phyloP scores from a whole-genome alignment of 306 rosid genomes.

The Vigna reflexopilosa region DNA sequence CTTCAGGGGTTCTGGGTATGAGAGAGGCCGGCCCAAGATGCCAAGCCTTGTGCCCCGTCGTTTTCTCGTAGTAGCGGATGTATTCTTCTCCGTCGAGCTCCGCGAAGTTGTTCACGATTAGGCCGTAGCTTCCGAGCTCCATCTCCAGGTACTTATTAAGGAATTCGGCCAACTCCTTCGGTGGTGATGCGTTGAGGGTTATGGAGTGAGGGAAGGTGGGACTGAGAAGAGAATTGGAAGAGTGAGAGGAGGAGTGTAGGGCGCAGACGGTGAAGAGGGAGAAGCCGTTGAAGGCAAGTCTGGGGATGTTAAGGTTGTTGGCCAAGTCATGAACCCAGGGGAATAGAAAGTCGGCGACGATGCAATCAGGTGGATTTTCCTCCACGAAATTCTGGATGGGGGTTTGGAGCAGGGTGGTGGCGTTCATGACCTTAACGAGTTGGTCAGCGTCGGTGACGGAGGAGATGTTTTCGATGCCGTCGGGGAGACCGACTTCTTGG shows the following conservation, averaged over 20 bases:
- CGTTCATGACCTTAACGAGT: background rate
- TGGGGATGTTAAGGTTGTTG: constrained; percentile 28
- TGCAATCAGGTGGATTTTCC: constrained; percentile 42
- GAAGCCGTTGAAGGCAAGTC: constrained; percentile 36
- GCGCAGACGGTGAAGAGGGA: constrained; percentile 36
- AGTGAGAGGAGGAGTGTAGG: background rate
- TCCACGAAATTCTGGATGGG: constrained; percentile 1
- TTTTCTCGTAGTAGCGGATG: constrained; percentile 23
- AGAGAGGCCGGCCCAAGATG: constrained; percentile 53
- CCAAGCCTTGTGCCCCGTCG: constrained; percentile 40
- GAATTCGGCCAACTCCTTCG: background rate
- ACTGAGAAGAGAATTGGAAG: background rate
- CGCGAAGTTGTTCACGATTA: constrained; percentile 41
- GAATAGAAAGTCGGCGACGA: constrained; percentile 28
- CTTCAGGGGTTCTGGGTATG: background rate
- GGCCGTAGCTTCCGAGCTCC: constrained; percentile 44
- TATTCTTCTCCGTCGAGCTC: constrained; percentile 49
- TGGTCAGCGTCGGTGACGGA: background rate
- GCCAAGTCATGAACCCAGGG: constrained; percentile 44
- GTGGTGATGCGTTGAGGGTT: constrained; percentile 35
- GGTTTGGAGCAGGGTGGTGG: background rate
- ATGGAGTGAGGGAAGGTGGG: constrained; percentile 43
- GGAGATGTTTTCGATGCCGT: background rate
- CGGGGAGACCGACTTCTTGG: background rate
- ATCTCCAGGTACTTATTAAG: background rate